Percentiles rank a stretch among this genome's conserved stretches.
phyloP scores from a whole-genome alignment of 1,284 basidiomycete genomes.

The Xanthoconium separans region DNA sequence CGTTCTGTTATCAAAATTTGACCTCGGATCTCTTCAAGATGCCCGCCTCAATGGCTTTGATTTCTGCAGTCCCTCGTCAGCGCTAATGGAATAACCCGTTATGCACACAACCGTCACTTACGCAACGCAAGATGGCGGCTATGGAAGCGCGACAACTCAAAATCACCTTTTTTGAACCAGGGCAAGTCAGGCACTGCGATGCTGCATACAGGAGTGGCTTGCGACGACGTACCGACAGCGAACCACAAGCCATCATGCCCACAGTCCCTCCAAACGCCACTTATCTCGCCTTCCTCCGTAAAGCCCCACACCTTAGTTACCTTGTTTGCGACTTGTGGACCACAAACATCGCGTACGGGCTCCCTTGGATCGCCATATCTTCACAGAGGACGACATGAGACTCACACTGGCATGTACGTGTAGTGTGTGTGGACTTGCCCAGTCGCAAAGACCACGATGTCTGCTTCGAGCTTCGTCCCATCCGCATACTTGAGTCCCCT shows the following conservation, averaged over 20 bases:
- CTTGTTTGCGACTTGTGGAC: constrained; percentile 36
- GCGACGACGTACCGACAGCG: constrained; percentile 29
- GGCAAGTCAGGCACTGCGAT: background rate
- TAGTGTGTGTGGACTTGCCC: constrained; percentile 25
- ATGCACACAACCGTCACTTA: constrained; percentile 18
- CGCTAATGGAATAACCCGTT: background rate
- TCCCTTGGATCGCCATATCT: constrained; percentile 30
- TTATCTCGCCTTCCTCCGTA: constrained; percentile 45
- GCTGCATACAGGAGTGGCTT: background rate
- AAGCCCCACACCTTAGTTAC: constrained; percentile 44
- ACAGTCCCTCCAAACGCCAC: constrained; percentile 35
- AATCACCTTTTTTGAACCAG: background rate
- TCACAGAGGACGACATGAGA: background rate
- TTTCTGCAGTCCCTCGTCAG: constrained; percentile 22
- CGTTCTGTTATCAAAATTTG: constrained; percentile 16
- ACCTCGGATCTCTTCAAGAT: constrained; percentile 26
- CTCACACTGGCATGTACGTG: background rate
- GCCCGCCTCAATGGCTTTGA: constrained; percentile 33
- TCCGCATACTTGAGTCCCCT: constrained; percentile 41
- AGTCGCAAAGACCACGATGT: constrained; percentile 48
- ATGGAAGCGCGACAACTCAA: constrained; percentile 29
- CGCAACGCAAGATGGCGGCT: constrained; percentile 39
- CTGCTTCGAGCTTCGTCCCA: constrained; percentile 43
- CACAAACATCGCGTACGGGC: constrained; percentile 39
- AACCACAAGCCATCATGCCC: constrained; percentile 37